A percentile compares a stretch with the other conserved stretches of the same genome.
These are phyloP conservation scores for Canariomyces notabilis DNA, from an alignment of 2,329 filamentous ascomycete species.

Conservation along the genomic window DNA sequence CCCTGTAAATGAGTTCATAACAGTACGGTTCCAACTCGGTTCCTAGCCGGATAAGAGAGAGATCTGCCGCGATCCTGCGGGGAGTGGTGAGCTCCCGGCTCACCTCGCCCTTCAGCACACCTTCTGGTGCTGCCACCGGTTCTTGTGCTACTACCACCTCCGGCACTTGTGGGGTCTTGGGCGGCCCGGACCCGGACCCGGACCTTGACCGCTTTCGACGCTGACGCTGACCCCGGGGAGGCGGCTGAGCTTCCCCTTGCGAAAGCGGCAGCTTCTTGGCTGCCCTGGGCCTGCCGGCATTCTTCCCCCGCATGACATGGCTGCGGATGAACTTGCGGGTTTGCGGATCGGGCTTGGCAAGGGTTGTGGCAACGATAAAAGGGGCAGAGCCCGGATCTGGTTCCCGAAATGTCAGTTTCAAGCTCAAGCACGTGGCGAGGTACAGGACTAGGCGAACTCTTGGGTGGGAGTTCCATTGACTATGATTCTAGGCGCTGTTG, in stretches of 20 bases:
- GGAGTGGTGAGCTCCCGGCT: not conserved
- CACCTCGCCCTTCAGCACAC: not conserved
- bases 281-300: slow-evolving; percentile 18
- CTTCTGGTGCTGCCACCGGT: not conserved
- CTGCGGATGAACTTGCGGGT: slow-evolving; percentile 27
- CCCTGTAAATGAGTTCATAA: not conserved
- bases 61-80: slow-evolving; percentile 1
- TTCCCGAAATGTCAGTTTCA: not conserved
- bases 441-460: not conserved
- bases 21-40: not conserved
- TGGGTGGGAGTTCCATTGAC: not conserved
- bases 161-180: no score
- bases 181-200: no score
- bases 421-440: no score
- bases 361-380: slow-evolving; percentile 6
- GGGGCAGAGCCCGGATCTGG: not conserved
- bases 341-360: slow-evolving; percentile 17
- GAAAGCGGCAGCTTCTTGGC: not conserved
- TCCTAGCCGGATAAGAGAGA: not conserved
- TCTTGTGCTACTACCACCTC: no score
- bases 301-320: slow-evolving; percentile 30
- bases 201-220: no score
- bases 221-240: no score
- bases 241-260: no score
- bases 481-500: no score